Percentiles rank a stretch among this genome's conserved stretches.
Evolutionary conservation across 306 rosid species (phyloP).

Genomic region (Mimosa bimucronata): DNA sequence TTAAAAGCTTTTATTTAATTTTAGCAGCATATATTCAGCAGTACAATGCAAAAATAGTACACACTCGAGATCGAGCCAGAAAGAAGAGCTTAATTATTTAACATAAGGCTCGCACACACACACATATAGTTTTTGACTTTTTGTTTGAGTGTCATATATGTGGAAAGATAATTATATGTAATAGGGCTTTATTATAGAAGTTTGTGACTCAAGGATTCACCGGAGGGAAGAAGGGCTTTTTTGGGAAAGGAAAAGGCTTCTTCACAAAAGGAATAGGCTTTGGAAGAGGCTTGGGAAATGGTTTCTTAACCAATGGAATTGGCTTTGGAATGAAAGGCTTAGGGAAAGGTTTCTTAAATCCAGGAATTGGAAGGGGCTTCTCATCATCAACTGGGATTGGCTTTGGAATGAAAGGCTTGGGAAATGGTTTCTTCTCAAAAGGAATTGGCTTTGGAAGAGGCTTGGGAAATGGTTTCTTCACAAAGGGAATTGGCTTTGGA

Average conservation of each 20-base stretch:
- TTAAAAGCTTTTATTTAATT: background rate
- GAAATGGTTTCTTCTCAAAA: constrained; percentile 14
- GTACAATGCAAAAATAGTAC: background rate
- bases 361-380: constrained; percentile 33
- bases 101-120: background rate
- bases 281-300: constrained; percentile 13
- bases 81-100: background rate
- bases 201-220: background rate
- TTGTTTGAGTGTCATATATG: too few species aligned
- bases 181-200: constrained; percentile 11
- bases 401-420: constrained; percentile 20
- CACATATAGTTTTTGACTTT: background rate
- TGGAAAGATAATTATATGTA: background rate
- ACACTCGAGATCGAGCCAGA: background rate
- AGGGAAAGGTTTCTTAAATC: constrained; percentile 7
- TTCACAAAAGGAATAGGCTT: constrained; percentile 15
- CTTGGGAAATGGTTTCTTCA: constrained; percentile 25
- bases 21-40: background rate
- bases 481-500: constrained; percentile 9
- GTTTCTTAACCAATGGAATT: constrained; percentile 13
- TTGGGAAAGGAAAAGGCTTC: constrained; percentile 4
- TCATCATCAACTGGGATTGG: background rate
- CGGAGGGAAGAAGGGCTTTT: constrained; percentile 34
- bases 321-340: constrained; percentile 19
- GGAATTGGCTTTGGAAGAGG: constrained; percentile 26